Percentiles rank a stretch among this genome's conserved stretches.
phyloP scores from a whole-genome alignment of 2,329 filamentous ascomycete species.

The Talaromyces islandicus region DNA sequence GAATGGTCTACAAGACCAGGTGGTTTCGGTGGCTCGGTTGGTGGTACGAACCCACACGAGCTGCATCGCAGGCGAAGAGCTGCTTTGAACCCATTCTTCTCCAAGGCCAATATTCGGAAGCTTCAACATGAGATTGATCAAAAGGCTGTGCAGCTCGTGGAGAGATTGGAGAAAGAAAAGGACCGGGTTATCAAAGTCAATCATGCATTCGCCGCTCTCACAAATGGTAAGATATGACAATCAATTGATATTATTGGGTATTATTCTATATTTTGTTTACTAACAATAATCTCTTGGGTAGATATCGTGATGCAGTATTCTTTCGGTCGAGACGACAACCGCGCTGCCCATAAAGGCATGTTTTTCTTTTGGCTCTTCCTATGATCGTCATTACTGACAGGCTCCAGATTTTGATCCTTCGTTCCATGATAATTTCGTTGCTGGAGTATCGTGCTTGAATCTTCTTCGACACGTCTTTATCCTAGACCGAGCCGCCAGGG shows the following conservation, averaged over 20 bases:
- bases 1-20: background rate
- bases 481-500: background rate
- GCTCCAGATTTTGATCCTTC: background rate
- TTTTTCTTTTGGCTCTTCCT: background rate
- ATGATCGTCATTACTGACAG: background rate
- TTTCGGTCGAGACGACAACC: slow-evolving; percentile 19
- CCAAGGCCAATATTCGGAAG: slow-evolving; percentile 27
- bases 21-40: slow-evolving; percentile 7
- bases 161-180: slow-evolving; percentile 13
- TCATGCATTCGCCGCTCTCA: slow-evolving; percentile 23
- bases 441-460: background rate
- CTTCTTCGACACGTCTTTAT: background rate
- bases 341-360: background rate
- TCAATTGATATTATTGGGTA: background rate
- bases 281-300: background rate
- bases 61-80: slow-evolving; percentile 20
- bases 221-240: slow-evolving; percentile 33
- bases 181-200: slow-evolving; percentile 17
- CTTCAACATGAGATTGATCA: slow-evolving; percentile 31
- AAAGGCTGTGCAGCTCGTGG: slow-evolving; percentile 21
- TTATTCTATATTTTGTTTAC: background rate
- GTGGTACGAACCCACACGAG: slow-evolving; percentile 17
- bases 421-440: background rate
- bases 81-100: slow-evolving; percentile 19
- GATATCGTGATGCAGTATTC: slow-evolving; percentile 32